Conservation (phyloP, 192 early-diverging fungal genomes). For the Coemansia aciculifera region DNA sequence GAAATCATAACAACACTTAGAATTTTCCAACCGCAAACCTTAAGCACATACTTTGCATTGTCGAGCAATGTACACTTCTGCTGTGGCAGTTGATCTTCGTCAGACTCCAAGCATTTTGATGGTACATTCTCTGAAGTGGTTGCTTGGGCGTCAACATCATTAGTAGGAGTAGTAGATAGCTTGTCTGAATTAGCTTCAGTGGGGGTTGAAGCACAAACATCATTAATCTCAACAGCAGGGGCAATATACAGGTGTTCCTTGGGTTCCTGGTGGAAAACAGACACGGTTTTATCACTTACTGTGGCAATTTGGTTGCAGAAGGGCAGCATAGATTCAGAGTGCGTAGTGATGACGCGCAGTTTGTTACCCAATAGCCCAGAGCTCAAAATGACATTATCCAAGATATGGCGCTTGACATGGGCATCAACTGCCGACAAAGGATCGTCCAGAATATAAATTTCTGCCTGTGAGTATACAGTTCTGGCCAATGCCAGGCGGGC, state of each 20-base stretch:
- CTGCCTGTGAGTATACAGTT: conserved; percentile 22
- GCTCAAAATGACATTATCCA: conserved; percentile 20
- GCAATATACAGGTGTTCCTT: not conserved
- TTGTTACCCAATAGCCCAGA: conserved; percentile 16
- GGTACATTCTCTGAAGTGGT: no score
- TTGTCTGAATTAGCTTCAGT: not conserved
- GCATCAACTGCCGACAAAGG: conserved; percentile 1
- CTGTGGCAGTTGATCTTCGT: not conserved
- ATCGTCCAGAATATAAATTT: conserved; percentile 12
- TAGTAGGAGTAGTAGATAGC: no score
- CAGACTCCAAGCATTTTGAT: not conserved
- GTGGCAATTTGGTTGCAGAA: conserved; percentile 9
- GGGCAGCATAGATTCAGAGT: conserved; percentile 6
- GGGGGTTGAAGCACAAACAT: not conserved
- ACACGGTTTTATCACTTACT: not conserved
- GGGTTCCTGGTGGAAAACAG: not conserved
- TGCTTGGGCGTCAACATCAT: not conserved
- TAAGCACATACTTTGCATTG: not conserved
- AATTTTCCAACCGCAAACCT: not conserved
- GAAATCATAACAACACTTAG: not conserved
- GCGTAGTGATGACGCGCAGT: not conserved
- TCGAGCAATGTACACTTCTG: not conserved
- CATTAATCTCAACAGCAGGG: not conserved
- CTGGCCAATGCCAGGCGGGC: conserved; percentile 17
- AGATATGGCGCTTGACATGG: conserved; percentile 12